phyloP scores from a whole-genome alignment of 208 protist species.

The Entamoeba moshkovskii region DNA sequence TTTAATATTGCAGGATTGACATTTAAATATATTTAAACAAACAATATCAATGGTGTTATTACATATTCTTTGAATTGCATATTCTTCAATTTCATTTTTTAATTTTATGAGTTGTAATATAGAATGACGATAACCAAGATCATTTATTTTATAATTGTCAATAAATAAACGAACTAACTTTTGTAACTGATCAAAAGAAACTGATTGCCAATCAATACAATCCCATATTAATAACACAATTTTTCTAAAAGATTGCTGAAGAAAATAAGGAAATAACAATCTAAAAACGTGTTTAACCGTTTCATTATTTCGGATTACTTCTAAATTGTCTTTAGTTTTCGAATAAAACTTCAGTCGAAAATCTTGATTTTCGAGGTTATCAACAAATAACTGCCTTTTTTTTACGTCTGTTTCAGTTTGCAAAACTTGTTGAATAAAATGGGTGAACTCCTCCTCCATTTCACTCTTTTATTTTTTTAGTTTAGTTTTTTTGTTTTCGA shows the following conservation, averaged over 20 bases:
- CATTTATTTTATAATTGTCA: background rate
- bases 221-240: background rate
- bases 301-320: background rate
- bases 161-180: background rate
- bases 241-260: background rate
- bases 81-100: background rate
- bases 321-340: background rate
- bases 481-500: too few species aligned
- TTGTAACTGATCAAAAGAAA: background rate
- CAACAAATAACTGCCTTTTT: background rate
- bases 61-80: background rate
- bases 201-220: background rate
- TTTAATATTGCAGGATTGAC: background rate
- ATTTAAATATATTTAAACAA: too few species aligned
- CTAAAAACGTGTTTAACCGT: background rate
- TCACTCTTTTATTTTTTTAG: too few species aligned
- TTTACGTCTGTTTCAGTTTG: background rate
- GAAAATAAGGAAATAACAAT: background rate
- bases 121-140: background rate
- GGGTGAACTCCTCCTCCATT: background rate
- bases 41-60: background rate
- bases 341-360: background rate
- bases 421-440: background rate
- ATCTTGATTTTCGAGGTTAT: background rate
- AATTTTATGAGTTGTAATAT: background rate